Base-by-base conservation (phyloP, 208 protist species). In the Endotrypanum monterogeii region DNA sequence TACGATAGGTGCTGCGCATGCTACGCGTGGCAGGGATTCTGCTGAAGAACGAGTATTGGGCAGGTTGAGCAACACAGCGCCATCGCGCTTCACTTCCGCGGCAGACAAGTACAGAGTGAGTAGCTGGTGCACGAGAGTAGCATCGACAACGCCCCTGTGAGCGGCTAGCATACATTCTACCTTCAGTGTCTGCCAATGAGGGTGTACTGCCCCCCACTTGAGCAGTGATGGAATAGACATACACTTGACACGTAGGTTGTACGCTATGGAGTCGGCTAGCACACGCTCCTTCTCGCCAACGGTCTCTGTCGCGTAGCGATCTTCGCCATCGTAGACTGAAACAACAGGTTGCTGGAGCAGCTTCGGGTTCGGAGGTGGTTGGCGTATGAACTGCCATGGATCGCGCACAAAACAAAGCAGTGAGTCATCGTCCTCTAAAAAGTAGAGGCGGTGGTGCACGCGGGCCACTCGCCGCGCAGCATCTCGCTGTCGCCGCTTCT, bases 41-140 rank as follows among this genome's bases (percentile, higher is more conserved):
- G 81, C 82, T 57, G 87, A 80, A 1, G 48, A 67, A 9, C 57
- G 41, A 9, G 75, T 87, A 28, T 79, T 77, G 2, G 93, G 93
- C 35, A 95, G 60, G 71, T 96, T 95, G 35, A 88, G 71, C 75
- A 97, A 79, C 58, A 97, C 87, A n/a, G 82, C 93, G 35, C 93
- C 93, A 37, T 57, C 37, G 30, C n/a, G 51, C 76, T 88, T 88
- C 46, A 89, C 89, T 48, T 93, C 88, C 0, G 90, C 91, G 25
- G 82, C 73, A 11, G 71, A 80, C 8, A 97, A 80, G 52, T 90
- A 88, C 44, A 88, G 62, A 0, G 25, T 58, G 4, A 96, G 79
- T 41, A 97, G 68, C 51, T 71, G 67, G 6, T 76, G 76, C 37
- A 93, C 70, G 1, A 94, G 79, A n/a, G 12, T 41, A 48, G 88